Conservation (phyloP, 176 grass and related monocot genomes). For the Bolboschoenus planiculmis region DNA sequence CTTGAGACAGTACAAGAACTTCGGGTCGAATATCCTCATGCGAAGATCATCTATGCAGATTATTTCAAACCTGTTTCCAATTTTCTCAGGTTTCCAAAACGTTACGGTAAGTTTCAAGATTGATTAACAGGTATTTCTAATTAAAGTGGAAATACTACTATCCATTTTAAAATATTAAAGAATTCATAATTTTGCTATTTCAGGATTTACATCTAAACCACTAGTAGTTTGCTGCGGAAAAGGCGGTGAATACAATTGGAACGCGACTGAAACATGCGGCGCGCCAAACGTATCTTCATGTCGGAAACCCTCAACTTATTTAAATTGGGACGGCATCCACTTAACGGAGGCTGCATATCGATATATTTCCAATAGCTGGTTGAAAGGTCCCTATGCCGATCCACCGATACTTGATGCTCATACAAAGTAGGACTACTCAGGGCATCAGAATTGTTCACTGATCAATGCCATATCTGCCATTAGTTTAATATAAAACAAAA, state of each 20-base stretch:
- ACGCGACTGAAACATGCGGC: conserved; percentile 48
- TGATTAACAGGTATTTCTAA: not conserved
- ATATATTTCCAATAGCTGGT: conserved; percentile 64
- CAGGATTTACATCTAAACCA: conserved; percentile 58
- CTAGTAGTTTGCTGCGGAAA: conserved; percentile 64
- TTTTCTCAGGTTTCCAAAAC: conserved; percentile 42
- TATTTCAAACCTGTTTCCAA: conserved; percentile 57
- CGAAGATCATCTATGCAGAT: conserved; percentile 62
- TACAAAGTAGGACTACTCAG: not conserved
- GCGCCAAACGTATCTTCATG: conserved; percentile 42
- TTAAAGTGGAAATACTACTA: not conserved
- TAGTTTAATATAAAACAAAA: not conserved
- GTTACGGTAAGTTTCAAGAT: conserved; percentile 45
- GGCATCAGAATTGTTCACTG: not conserved
- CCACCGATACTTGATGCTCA: conserved; percentile 34
- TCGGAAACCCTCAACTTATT: conserved; percentile 41
- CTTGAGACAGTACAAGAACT: conserved; percentile 38
- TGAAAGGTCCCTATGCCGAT: conserved; percentile 62
- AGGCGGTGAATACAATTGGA: conserved; percentile 71
- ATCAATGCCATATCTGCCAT: not conserved
- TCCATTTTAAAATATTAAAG: not conserved
- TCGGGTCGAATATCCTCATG: conserved; percentile 28
- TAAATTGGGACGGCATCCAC: conserved; percentile 90
- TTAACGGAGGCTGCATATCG: conserved; percentile 75
- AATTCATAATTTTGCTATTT: not conserved